Evolutionary conservation across 2,329 filamentous ascomycete species (phyloP), one percentile per base, ranked within the genome.

Genomic region (Claviceps africana): DNA sequence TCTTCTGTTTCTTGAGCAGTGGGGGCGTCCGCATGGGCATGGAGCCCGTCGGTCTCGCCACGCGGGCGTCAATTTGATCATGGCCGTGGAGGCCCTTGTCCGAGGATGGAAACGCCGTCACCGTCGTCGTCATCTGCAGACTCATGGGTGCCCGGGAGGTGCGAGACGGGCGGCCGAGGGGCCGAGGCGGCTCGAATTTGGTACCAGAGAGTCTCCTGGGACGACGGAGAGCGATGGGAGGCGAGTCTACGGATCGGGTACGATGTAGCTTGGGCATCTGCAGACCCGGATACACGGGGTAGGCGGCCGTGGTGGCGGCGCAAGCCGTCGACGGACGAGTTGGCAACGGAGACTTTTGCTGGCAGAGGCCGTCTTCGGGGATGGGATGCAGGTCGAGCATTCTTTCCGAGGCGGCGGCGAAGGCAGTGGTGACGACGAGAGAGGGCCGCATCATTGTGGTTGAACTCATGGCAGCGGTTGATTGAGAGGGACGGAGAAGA

Each of bases 71-170:
- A 57, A 67, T 67, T 3, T 68, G 68, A 10, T 71, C 72, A 54
- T 71, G 63, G 57, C 66, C 47, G 28, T 11, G 71, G 44, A 67
- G 67, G 54, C 62, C 65, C 55, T 63, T 71, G 42, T 67, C 68
- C 57, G 60, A 63, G 2, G 67, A 65, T 2, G 63, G 53, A 5
- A n/a, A n/a, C n/a, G n/a, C n/a, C n/a, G n/a, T n/a, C n/a, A n/a
- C n/a, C n/a, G n/a, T n/a, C n/a, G n/a, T n/a, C n/a, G 57, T 61
- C 42, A 62, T 58, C 40, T 28, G 22, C 13, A 9, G 15, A 56
- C 58, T 33, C 62, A 57, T 11, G 59, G 59, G 7, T 57, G 58
- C 19, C 56, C 57, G 55, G 2, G 55, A 64, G 8, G 65, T 61
- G 37, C 57, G 58, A 28, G 53, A 25, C 31, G 53, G 28, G 30